A percentile compares a stretch with the other conserved stretches of the same genome.
phyloP scores from a whole-genome alignment of 2,329 filamentous ascomycete genomes.

The Paecilomyces fulvus region DNA sequence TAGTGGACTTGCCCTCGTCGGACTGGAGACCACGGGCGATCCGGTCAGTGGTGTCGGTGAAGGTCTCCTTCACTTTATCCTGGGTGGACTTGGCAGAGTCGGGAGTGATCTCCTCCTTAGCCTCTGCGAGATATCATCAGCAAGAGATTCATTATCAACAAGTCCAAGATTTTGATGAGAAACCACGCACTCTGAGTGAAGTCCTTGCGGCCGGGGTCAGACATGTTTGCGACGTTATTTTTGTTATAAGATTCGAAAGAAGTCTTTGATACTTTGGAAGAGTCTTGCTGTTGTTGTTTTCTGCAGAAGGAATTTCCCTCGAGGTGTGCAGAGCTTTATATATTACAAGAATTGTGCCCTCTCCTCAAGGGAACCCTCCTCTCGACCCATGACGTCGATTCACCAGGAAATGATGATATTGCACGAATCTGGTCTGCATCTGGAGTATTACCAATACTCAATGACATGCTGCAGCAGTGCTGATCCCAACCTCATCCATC shows the following conservation, averaged over 20 bases:
- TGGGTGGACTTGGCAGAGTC: conserved; percentile 54
- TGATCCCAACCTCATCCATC: background rate
- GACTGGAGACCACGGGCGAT: conserved; percentile 42
- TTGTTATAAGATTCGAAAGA: background rate
- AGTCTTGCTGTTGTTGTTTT: background rate
- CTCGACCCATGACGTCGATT: background rate
- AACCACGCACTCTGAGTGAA: conserved; percentile 40
- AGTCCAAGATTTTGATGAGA: background rate
- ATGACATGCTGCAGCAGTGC: background rate
- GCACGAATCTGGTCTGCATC: background rate
- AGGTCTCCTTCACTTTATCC: conserved; percentile 49
- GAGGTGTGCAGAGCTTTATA: background rate
- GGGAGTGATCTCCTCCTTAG: conserved; percentile 49
- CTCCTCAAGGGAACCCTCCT: background rate
- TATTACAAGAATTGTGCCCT: background rate
- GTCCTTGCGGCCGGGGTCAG: conserved; percentile 56
- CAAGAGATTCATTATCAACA: conserved; percentile 1
- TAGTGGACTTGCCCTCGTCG: conserved; percentile 47
- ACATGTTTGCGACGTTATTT: conserved; percentile 37
- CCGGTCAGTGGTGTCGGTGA: conserved; percentile 51
- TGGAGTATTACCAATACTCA: background rate
- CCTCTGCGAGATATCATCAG: conserved; percentile 35
- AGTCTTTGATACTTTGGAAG: background rate
- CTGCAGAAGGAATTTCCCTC: background rate
- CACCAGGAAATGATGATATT: background rate